Percentiles rank a stretch among this genome's conserved stretches.
Conservation (phyloP, 768 basidiomycete species). For the Baorangia bicolor region DNA sequence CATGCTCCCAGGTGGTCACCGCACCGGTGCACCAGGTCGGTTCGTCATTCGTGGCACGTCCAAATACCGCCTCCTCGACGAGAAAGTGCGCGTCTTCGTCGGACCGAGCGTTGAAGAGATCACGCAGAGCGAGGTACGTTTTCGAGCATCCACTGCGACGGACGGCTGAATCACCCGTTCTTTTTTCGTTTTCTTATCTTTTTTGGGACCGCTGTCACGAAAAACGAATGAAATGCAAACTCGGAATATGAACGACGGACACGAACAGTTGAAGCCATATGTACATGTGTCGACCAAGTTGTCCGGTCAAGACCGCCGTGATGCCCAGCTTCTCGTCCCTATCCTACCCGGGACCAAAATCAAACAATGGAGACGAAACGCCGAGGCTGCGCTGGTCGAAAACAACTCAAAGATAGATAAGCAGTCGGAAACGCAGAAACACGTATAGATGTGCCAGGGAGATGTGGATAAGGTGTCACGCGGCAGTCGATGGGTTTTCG, state of each 20-base stretch:
- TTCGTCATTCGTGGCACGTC: slow-evolving; percentile 75
- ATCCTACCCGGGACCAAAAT: slow-evolving; percentile 25
- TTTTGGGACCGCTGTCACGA: not conserved
- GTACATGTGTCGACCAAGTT: slow-evolving; percentile 27
- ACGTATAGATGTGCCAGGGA: not conserved
- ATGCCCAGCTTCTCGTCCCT: slow-evolving; percentile 27
- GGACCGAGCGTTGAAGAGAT: slow-evolving; percentile 73
- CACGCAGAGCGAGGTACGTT: slow-evolving; percentile 52
- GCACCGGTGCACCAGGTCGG: slow-evolving; percentile 87
- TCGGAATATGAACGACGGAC: not conserved
- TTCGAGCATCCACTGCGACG: not conserved
- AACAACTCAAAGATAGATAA: not conserved
- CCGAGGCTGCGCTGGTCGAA: slow-evolving; percentile 1
- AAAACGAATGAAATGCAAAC: not conserved
- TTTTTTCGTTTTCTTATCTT: not conserved
- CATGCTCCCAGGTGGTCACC: slow-evolving; percentile 75
- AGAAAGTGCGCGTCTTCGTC: slow-evolving; percentile 80
- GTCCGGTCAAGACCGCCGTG: slow-evolving; percentile 22
- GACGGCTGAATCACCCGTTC: not conserved
- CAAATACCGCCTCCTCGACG: slow-evolving; percentile 80
- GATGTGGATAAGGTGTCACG: not conserved
- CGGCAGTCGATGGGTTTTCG: not conserved
- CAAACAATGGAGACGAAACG: slow-evolving; percentile 26
- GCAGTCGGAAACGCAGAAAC: not conserved
- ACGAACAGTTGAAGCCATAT: slow-evolving; percentile 27